Conservation (phyloP, 139 green algal genomes). For the Dunaliella primolecta region DNA sequence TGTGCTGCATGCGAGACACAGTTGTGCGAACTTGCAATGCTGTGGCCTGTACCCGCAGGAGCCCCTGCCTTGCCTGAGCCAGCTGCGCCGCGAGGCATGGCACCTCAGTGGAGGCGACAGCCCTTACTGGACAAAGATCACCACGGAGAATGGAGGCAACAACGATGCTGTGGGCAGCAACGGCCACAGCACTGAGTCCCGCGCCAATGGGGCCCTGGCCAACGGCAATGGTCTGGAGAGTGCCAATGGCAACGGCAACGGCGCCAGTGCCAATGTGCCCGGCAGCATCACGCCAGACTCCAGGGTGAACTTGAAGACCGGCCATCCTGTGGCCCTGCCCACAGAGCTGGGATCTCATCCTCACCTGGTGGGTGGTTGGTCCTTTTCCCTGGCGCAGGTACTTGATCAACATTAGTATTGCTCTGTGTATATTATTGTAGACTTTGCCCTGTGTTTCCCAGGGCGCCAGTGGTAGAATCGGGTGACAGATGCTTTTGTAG, state of each 20-base stretch:
- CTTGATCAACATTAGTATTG: no score
- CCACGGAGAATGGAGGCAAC: not conserved
- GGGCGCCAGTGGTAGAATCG: no score
- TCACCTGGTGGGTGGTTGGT: not conserved
- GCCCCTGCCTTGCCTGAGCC: slow-evolving; percentile 2
- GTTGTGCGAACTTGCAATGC: no score
- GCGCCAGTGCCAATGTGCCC: not conserved
- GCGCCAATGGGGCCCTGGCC: no score
- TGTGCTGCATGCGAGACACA: no score
- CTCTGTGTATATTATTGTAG: no score
- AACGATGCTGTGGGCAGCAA: not conserved
- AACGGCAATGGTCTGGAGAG: not conserved
- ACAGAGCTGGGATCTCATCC: not conserved
- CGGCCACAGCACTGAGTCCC: not conserved
- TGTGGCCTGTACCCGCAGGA: no score
- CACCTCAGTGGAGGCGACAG: not conserved
- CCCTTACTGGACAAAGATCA: not conserved
- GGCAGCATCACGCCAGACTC: not conserved
- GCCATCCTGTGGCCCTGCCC: not conserved
- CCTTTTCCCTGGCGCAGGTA: no score
- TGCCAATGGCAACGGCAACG: not conserved
- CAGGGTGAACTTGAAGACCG: not conserved
- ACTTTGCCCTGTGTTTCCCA: no score
- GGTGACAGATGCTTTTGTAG: no score
- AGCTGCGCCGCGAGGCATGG: slow-evolving; percentile 1